These are phyloP conservation scores for Xylaria curta DNA, from an alignment of 495 filamentous ascomycete species.

Conservation along the genomic window DNA sequence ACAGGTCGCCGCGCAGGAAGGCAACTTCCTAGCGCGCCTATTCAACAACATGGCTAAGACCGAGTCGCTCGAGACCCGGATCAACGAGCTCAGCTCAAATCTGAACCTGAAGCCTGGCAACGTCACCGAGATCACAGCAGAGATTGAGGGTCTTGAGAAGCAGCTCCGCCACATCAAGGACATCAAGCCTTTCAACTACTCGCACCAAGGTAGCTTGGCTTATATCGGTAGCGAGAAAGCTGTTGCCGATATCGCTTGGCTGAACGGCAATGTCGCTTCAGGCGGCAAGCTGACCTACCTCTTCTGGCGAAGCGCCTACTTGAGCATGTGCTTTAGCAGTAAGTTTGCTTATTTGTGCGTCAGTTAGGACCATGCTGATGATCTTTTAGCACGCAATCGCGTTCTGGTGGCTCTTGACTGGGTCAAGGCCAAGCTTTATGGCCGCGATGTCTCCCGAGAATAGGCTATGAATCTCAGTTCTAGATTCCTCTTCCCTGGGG, in stretches of 20 bases:
- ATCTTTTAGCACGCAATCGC: constrained; percentile 76
- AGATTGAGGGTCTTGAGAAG: constrained; percentile 86
- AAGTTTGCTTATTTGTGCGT: constrained; percentile 50
- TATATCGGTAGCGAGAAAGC: constrained; percentile 99
- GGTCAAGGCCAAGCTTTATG: constrained; percentile 94
- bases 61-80: constrained; percentile 74
- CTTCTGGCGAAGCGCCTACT: constrained; percentile 96
- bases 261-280: constrained; percentile 92
- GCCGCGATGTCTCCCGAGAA: constrained; percentile 93
- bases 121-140: constrained; percentile 69
- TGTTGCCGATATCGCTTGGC: constrained; percentile 96
- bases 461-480: constrained; percentile 50
- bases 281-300: constrained; percentile 84
- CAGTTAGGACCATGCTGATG: constrained; percentile 29
- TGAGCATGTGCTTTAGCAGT: constrained; percentile 99
- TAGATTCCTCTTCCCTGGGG: not conserved
- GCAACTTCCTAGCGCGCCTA: constrained; percentile 89
- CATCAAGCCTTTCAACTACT: constrained; percentile 96
- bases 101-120: constrained; percentile 59
- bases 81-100: constrained; percentile 63
- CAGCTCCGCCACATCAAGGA: constrained; percentile 88
- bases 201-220: constrained; percentile 92
- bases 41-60: constrained; percentile 99
- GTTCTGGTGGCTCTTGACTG: constrained; percentile 92
- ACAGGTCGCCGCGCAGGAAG: constrained; percentile 95